A percentile compares a stretch with the other conserved stretches of the same genome.
phyloP scores from a whole-genome alignment of 371 early-diverging fungal genomes.

The Mucor mucedo region DNA sequence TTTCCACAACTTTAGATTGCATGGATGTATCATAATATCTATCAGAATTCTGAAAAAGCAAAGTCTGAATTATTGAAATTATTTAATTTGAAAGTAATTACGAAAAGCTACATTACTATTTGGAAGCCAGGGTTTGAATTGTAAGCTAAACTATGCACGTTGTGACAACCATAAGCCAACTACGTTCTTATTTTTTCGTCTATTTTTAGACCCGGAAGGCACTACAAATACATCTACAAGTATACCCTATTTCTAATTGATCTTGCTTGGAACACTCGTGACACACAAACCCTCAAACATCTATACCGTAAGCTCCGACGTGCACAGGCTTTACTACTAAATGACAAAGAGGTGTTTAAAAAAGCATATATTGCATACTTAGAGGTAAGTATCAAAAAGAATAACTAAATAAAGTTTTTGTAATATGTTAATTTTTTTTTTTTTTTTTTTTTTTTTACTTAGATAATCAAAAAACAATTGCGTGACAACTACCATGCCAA shows the following conservation, averaged over 20 bases:
- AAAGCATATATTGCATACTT: conserved; percentile 53
- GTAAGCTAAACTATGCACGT: conserved; percentile 29
- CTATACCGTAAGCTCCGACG: conserved; percentile 64
- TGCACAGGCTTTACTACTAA: conserved; percentile 54
- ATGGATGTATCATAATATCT: conserved; percentile 65
- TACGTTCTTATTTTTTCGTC: not conserved
- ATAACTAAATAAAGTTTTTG: too few relatives aligned
- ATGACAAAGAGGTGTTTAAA: conserved; percentile 56
- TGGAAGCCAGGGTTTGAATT: conserved; percentile 79
- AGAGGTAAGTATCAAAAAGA: conserved; percentile 17
- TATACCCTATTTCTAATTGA: conserved; percentile 65
- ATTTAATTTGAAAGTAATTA: conserved; percentile 59
- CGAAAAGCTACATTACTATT: conserved; percentile 61
- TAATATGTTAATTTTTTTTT: not conserved
- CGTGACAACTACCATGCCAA: conserved; percentile 1
- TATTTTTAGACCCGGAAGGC: conserved; percentile 61
- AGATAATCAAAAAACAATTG: conserved; percentile 11
- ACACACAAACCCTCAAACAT: conserved; percentile 60
- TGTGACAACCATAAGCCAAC: not conserved
- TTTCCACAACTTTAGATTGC: conserved; percentile 48
- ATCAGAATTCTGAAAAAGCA: conserved; percentile 60
- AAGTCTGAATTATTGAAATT: conserved; percentile 60
- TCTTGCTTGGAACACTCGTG: conserved; percentile 58
- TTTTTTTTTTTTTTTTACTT: not conserved
- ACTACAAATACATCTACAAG: conserved; percentile 69